Conservation (phyloP, 805 yeast genomes). For the Priceomyces fermenticarens region DNA sequence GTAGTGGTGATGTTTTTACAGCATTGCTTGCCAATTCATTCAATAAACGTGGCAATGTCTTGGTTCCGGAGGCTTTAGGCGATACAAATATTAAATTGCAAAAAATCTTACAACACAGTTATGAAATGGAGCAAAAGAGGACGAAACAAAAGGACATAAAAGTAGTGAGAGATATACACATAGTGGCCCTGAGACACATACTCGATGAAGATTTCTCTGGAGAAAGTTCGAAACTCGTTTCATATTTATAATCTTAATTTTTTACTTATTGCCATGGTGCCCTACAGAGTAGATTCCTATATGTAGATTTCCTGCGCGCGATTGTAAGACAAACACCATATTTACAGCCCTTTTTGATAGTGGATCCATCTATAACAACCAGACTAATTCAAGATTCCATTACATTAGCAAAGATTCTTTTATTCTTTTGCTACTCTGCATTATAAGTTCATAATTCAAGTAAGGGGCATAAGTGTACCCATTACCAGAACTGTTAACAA, state of each 20-base stretch:
- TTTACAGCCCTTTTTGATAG: too few species aligned
- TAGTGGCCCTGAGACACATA: slow-evolving; percentile 32
- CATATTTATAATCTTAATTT: slow-evolving; percentile 1
- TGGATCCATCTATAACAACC: too few species aligned
- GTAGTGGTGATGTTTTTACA: slow-evolving; percentile 72
- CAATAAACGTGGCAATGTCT: slow-evolving; percentile 18
- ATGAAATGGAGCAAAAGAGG: slow-evolving; percentile 17
- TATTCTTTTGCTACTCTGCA: too few species aligned
- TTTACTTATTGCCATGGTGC: too few species aligned
- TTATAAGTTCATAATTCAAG: too few species aligned
- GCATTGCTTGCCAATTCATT: slow-evolving; percentile 56
- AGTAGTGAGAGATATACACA: slow-evolving; percentile 31
- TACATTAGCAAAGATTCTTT: too few species aligned
- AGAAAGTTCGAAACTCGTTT: slow-evolving; percentile 8
- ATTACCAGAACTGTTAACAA: too few species aligned
- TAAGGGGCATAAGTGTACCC: too few species aligned
- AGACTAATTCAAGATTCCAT: too few species aligned
- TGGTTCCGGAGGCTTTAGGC: slow-evolving; percentile 24
- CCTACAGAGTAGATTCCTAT: too few species aligned
- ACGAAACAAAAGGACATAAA: slow-evolving; percentile 11
- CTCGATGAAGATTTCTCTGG: slow-evolving; percentile 15
- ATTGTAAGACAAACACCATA: too few species aligned
- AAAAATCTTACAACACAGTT: slow-evolving; percentile 27
- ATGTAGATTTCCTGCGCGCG: too few species aligned
- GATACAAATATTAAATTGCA: slow-evolving; percentile 24